Evolutionary conservation across 2,329 filamentous ascomycete genomes (phyloP), one percentile per base, ranked within the genome.

Genomic region (Hypoxylon sp.): DNA sequence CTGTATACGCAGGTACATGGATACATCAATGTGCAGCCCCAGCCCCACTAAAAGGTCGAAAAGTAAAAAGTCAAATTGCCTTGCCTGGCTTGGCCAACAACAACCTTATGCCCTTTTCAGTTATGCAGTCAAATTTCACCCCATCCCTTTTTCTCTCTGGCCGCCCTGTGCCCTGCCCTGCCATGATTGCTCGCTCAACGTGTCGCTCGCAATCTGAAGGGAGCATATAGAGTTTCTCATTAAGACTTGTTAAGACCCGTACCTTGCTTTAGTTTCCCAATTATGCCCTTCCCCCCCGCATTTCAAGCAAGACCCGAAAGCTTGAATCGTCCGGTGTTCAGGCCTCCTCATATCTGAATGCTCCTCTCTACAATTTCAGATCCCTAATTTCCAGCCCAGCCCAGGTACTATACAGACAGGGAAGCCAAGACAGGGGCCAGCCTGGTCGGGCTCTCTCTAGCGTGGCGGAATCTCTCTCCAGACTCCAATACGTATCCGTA

Each of bases 381-480:
- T 66, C 56, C 53, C 68, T 62, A 64, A 48, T 64, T 51, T 57
- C 61, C 35, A 67, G 46, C 40, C 50, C 49, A 31, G 33, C 40
- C 50, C 49, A 31, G 33, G 55, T 27, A 56, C 44, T 48, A 42
- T 51, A 61, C 42, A 30, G 48, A 63, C 40, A 69, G 66, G 69
- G 69, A 66, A 68, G 30, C 51, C 25, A 62, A 67, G 62, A 67
- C 65, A 58, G 69, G 68, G 63, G 37, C 46, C 40, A 50, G 51
- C 59, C 56, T 69, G 57, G 56, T 64, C 51, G 51, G 63, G 59
- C 30, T 64, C 46, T 61, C 49, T 66, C 53, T 61, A 62, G 64
- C 33, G 66, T 71, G 69, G 65, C 40, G 59, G 69, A 63, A 68
- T 68, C 64, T 64, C 53, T 33, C 53, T 33, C 66, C 49, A 65